These are phyloP conservation scores for Yarrowia osloensis DNA, from an alignment of 805 yeast genomes.

Conservation along the genomic window DNA sequence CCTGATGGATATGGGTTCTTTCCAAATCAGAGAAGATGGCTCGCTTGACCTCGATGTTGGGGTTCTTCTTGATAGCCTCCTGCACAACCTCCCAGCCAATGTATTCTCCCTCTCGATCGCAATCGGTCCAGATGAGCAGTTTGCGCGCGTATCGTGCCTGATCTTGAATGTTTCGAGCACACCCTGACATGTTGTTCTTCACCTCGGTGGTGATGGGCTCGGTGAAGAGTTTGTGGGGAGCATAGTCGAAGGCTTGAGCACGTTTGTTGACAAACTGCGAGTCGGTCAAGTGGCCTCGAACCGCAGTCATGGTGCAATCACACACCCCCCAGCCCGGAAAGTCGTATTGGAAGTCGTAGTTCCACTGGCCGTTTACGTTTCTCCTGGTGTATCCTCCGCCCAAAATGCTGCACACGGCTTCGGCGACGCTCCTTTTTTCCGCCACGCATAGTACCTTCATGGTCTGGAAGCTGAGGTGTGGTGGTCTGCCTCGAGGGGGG, in stretches of 20 bases:
- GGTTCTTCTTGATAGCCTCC: constrained; percentile 62
- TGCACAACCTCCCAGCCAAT: constrained; percentile 81
- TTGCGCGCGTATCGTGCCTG: constrained; percentile 63
- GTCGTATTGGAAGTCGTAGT: constrained; percentile 72
- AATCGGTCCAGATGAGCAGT: constrained; percentile 96
- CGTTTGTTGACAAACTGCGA: constrained; percentile 54
- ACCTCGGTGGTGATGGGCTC: constrained; percentile 58
- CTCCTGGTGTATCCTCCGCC: constrained; percentile 63
- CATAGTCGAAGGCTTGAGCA: constrained; percentile 44
- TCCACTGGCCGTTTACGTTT: constrained; percentile 59
- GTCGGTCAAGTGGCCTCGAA: constrained; percentile 77
- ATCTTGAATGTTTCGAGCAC: constrained; percentile 64
- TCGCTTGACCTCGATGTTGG: constrained; percentile 58
- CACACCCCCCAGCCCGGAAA: constrained; percentile 67
- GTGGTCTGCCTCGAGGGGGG: no score
- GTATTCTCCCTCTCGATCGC: constrained; percentile 95
- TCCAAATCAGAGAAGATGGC: constrained; percentile 90
- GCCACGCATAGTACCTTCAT: constrained; percentile 93
- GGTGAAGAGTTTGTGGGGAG: constrained; percentile 65
- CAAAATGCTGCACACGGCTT: constrained; percentile 70
- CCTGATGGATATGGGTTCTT: constrained; percentile 64
- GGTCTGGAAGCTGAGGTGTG: not conserved
- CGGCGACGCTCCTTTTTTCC: constrained; percentile 94
- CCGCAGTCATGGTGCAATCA: constrained; percentile 88
- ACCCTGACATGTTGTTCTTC: constrained; percentile 48